phyloP scores from a whole-genome alignment of 257 asterid genomes.

The Jacaranda copaia region DNA sequence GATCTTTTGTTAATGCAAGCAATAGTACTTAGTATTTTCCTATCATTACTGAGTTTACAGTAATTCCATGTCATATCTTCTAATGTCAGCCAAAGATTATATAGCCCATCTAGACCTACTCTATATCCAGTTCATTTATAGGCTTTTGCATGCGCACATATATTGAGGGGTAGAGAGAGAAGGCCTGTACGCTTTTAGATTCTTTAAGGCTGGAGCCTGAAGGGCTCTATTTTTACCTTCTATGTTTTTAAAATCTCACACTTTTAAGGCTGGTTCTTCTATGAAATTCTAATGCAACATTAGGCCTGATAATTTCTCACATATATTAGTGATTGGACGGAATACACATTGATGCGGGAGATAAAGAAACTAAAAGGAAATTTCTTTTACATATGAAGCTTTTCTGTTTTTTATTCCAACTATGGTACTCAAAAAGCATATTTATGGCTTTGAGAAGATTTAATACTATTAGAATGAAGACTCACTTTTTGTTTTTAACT shows the following conservation, averaged over 20 bases:
- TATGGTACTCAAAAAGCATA: constrained; percentile 17
- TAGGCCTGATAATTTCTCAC: background rate
- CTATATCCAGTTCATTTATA: constrained; percentile 50
- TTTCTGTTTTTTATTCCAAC: background rate
- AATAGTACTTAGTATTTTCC: constrained; percentile 29
- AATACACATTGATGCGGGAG: background rate
- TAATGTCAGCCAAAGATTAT: constrained; percentile 60
- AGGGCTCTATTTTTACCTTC: constrained; percentile 6
- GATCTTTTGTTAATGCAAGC: constrained; percentile 45
- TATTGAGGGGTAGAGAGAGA: constrained; percentile 30
- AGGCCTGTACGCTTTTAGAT: constrained; percentile 25
- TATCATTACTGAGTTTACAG: constrained; percentile 38
- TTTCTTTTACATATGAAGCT: background rate
- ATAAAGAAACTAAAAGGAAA: background rate
- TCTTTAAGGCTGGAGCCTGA: constrained; percentile 27
- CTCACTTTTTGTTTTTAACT: background rate
- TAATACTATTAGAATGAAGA: no score
- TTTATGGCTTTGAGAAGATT: no score
- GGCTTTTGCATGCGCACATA: constrained; percentile 45
- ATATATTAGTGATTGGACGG: background rate
- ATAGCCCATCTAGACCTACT: constrained; percentile 54
- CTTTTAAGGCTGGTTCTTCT: constrained; percentile 12
- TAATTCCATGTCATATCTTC: constrained; percentile 54
- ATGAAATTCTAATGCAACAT: background rate
- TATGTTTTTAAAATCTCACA: background rate